Conservation (phyloP, 1,284 basidiomycete genomes). For the Athelia sp. region DNA sequence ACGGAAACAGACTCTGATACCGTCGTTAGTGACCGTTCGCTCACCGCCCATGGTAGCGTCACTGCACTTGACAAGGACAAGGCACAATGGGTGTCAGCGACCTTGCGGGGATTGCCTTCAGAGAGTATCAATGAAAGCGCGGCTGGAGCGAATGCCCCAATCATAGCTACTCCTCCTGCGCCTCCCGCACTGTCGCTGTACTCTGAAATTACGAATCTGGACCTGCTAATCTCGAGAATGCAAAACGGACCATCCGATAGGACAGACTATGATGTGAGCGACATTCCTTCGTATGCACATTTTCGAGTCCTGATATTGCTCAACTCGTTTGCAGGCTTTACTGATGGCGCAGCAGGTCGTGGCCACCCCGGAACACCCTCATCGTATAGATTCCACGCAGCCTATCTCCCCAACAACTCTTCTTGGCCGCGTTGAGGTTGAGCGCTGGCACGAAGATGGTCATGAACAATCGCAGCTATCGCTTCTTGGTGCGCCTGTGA, state of each 20-base stretch:
- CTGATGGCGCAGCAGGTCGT: conserved; percentile 56
- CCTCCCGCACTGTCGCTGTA: conserved; percentile 11
- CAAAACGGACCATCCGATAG: conserved; percentile 37
- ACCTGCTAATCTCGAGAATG: conserved; percentile 49
- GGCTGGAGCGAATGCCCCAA: neutral
- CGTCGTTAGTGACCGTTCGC: neutral
- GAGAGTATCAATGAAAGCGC: neutral
- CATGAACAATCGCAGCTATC: conserved; percentile 75
- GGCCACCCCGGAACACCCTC: conserved; percentile 38
- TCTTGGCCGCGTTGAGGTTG: conserved; percentile 58
- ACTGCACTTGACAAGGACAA: neutral
- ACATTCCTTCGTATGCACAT: conserved; percentile 3
- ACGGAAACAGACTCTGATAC: neutral
- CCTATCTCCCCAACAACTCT: conserved; percentile 29
- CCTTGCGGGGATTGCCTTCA: too few relatives aligned
- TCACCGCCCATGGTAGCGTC: too few relatives aligned
- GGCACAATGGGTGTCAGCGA: neutral
- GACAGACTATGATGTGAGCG: conserved; percentile 57
- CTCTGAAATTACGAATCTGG: conserved; percentile 55
- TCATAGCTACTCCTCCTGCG: neutral
- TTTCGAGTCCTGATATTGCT: neutral
- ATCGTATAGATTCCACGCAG: conserved; percentile 12
- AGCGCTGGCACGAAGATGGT: conserved; percentile 65
- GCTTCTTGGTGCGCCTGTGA: conserved; percentile 67
- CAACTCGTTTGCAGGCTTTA: conserved; percentile 37